These are phyloP conservation scores for Penicillium turbatum DNA, from an alignment of 495 filamentous ascomycete species.

Conservation along the genomic window DNA sequence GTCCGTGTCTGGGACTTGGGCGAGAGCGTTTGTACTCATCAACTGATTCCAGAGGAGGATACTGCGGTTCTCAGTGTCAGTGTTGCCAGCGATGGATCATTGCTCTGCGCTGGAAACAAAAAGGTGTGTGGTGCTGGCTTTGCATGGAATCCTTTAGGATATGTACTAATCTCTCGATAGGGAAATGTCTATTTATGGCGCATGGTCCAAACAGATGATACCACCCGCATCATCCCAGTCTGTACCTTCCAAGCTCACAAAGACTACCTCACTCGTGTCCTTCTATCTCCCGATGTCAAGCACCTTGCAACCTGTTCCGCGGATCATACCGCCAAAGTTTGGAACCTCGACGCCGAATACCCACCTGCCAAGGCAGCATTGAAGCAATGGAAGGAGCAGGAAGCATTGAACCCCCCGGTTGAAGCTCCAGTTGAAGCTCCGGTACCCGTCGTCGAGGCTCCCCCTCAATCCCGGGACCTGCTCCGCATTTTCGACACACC, in stretches of 20 bases:
- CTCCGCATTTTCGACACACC: conserved; percentile 27
- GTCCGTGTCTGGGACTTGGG: conserved; percentile 95
- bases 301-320: conserved; percentile 96
- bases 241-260: conserved; percentile 90
- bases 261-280: conserved; percentile 90
- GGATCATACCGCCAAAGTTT: conserved; percentile 97
- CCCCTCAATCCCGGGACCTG: conserved; percentile 19
- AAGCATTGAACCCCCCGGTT: conserved; percentile 12
- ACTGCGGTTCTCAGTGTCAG: conserved; percentile 90
- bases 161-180: conserved; percentile 38
- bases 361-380: conserved; percentile 44
- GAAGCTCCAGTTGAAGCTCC: conserved; percentile 18
- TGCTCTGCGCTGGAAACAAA: conserved; percentile 96
- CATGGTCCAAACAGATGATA: conserved; percentile 75
- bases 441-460: conserved; percentile 14
- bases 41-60: conserved; percentile 94
- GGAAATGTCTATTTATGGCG: conserved; percentile 97
- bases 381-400: conserved; percentile 25
- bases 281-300: conserved; percentile 94
- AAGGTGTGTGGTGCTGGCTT: conserved; percentile 47
- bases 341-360: conserved; percentile 69
- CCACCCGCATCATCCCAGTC: conserved; percentile 83
- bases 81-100: conserved; percentile 87
- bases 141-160: not conserved
- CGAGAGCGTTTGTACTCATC: conserved; percentile 94